phyloP scores from a whole-genome alignment of 2,329 filamentous ascomycete genomes.

The Samsoniella hepiali region DNA sequence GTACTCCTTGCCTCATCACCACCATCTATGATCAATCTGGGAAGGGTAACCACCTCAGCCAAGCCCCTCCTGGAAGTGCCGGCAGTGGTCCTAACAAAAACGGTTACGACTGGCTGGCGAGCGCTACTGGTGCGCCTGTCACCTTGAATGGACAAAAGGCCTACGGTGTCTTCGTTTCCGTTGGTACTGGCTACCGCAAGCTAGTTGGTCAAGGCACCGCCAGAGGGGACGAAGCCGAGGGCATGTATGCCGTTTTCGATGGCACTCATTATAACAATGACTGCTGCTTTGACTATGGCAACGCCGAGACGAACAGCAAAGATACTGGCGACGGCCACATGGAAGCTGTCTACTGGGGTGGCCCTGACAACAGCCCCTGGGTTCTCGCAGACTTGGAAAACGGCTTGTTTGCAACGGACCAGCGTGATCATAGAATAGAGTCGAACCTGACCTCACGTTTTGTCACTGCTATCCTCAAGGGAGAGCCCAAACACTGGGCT shows the following conservation, averaged over 20 bases:
- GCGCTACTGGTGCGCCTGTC: slow-evolving; percentile 58
- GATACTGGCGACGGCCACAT: slow-evolving; percentile 63
- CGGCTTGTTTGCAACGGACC: slow-evolving; percentile 58
- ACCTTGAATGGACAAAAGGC: slow-evolving; percentile 58
- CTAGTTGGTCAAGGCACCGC: slow-evolving; percentile 51
- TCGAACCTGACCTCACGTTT: slow-evolving; percentile 55
- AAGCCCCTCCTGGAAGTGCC: slow-evolving; percentile 54
- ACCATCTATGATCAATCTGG: slow-evolving; percentile 67
- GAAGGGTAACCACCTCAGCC: slow-evolving; percentile 58
- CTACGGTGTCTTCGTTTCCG: slow-evolving; percentile 61
- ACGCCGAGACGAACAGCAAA: slow-evolving; percentile 48
- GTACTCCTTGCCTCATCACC: slow-evolving; percentile 60
- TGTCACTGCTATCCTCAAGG: slow-evolving; percentile 56
- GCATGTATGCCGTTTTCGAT: slow-evolving; percentile 59
- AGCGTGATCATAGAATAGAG: slow-evolving; percentile 47
- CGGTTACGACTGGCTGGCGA: slow-evolving; percentile 59
- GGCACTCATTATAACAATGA: slow-evolving; percentile 56
- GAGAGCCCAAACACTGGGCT: slow-evolving; percentile 53
- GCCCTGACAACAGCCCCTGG: slow-evolving; percentile 60
- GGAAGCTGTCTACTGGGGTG: slow-evolving; percentile 67
- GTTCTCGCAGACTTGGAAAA: slow-evolving; percentile 69
- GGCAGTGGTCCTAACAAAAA: slow-evolving; percentile 54
- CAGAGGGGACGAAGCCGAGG: slow-evolving; percentile 52
- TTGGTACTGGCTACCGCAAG: slow-evolving; percentile 62
- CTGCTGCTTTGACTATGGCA: slow-evolving; percentile 59